phyloP scores from a whole-genome alignment of 257 asterid genomes.

The Solanum bulbocastanum region DNA sequence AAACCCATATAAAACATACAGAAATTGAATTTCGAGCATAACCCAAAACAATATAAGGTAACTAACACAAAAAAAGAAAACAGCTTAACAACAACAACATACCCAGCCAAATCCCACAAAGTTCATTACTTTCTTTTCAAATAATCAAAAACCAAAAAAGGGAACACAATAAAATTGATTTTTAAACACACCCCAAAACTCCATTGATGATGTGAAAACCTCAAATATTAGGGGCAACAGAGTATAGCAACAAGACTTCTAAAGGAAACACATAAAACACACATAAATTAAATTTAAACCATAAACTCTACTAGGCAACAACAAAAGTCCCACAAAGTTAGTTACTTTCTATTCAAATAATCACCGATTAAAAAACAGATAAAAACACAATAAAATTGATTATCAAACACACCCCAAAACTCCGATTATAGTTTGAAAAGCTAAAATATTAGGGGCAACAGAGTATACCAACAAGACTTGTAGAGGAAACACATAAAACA shows the following conservation, averaged over 20 bases:
- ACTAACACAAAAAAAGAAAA: neutral
- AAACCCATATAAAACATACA: neutral
- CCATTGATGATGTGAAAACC: conserved; percentile 22
- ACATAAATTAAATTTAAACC: neutral
- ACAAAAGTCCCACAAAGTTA: neutral
- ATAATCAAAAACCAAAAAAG: neutral
- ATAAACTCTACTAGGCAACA: neutral
- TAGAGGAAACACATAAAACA: neutral
- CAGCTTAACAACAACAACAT: neutral
- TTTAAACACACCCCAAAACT: conserved; percentile 46
- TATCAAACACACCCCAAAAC: conserved; percentile 45
- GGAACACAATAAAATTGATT: neutral
- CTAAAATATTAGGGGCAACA: neutral
- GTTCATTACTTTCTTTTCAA: neutral
- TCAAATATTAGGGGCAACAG: neutral
- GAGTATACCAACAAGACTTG: neutral
- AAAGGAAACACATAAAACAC: neutral
- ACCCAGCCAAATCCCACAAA: neutral
- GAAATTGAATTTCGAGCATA: neutral
- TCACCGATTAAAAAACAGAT: neutral
- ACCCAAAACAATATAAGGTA: neutral
- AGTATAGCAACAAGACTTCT: neutral
- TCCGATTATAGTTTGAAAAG: conserved; percentile 18
- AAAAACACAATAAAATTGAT: neutral
- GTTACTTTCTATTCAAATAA: neutral